Percentiles rank a stretch among this genome's conserved stretches.
Conservation (phyloP, 805 yeast genomes). For the Helenozyma baotianmanensis region DNA sequence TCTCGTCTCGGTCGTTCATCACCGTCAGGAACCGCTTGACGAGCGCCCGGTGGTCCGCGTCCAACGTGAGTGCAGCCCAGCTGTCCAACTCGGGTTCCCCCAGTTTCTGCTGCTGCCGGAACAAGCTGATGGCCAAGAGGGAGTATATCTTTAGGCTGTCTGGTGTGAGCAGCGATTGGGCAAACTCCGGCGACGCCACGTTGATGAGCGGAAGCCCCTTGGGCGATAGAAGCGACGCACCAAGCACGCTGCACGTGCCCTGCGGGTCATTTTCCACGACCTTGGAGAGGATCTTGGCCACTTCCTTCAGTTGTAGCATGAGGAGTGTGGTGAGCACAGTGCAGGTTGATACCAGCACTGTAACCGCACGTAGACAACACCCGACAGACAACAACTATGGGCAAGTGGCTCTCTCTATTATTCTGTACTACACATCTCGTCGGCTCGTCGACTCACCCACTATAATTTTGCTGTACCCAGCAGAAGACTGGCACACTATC, state of each 20-base stretch:
- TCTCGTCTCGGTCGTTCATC: slow-evolving; percentile 7
- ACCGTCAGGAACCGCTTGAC: slow-evolving; percentile 19
- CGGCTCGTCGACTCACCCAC: too few species aligned
- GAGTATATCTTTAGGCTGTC: slow-evolving; percentile 33
- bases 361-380: too few species aligned
- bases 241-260: slow-evolving; percentile 18
- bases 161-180: slow-evolving; percentile 10
- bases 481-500: too few species aligned
- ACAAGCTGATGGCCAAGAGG: slow-evolving; percentile 30
- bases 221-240: slow-evolving; percentile 31
- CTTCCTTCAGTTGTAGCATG: slow-evolving; percentile 40
- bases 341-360: not conserved
- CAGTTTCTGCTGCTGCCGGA: slow-evolving; percentile 13
- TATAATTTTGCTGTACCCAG: too few species aligned
- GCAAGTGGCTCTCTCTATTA: not conserved
- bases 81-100: slow-evolving; percentile 12
- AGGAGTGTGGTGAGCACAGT: not conserved
- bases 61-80: slow-evolving; percentile 31
- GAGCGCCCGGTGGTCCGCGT: slow-evolving; percentile 23
- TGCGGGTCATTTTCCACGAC: too few species aligned
- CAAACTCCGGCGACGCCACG: slow-evolving; percentile 20
- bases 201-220: slow-evolving; percentile 39
- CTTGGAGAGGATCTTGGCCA: slow-evolving; percentile 31
- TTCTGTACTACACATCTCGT: too few species aligned
- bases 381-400: too few species aligned